Percentiles rank a stretch among this genome's conserved stretches.
Conservation (phyloP, 2,329 filamentous ascomycete genomes). For the Cercospora citrullina region DNA sequence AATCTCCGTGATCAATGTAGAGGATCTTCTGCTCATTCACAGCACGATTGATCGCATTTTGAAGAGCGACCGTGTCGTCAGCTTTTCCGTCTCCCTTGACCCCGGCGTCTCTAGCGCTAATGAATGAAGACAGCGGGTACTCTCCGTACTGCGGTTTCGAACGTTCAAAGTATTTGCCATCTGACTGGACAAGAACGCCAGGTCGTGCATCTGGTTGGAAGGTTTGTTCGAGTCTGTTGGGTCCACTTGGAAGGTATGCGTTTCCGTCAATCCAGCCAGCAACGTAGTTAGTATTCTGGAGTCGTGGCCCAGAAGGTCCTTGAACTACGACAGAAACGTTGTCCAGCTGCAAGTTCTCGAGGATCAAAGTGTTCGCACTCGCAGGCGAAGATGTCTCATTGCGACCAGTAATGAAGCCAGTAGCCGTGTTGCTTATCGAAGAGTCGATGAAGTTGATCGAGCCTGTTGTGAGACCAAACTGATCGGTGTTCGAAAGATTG, state of each 20-base stretch:
- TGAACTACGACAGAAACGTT: conserved; percentile 52
- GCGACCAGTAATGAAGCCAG: conserved; percentile 53
- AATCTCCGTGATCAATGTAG: neutral
- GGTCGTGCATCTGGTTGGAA: conserved; percentile 48
- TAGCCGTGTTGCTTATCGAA: conserved; percentile 50
- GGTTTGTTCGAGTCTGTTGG: conserved; percentile 45
- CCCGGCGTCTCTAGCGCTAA: neutral
- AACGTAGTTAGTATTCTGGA: conserved; percentile 35
- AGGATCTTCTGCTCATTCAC: neutral
- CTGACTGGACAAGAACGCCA: conserved; percentile 26
- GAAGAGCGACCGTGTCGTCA: neutral
- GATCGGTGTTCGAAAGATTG: conserved; percentile 44
- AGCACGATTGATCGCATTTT: neutral
- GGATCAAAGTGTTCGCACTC: conserved; percentile 52
- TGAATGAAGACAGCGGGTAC: neutral
- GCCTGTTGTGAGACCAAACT: conserved; percentile 50
- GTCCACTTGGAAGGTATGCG: conserved; percentile 47
- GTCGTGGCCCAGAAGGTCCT: conserved; percentile 40
- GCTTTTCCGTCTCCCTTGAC: neutral
- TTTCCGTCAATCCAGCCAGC: conserved; percentile 48
- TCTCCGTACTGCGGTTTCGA: neutral
- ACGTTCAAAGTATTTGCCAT: neutral
- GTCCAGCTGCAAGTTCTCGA: conserved; percentile 56
- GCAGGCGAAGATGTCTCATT: conserved; percentile 44
- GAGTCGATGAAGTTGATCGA: conserved; percentile 60